phyloP scores from a whole-genome alignment of 306 rosid genomes.

The Dicorynia guianensis region DNA sequence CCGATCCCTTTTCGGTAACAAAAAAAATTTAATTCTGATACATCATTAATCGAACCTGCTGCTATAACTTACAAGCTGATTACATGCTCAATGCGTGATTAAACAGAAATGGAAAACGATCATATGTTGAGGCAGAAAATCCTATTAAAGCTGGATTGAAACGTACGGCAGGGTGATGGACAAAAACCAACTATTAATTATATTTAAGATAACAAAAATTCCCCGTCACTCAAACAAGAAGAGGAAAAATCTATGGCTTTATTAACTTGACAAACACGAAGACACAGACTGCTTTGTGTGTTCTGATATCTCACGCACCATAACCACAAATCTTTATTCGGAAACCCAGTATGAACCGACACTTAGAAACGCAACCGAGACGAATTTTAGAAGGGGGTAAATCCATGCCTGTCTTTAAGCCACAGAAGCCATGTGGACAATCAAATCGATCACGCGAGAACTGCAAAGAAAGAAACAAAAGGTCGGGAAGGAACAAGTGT shows the following conservation, averaged over 20 bases:
- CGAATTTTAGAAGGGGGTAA: constrained; percentile 6
- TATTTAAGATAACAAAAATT: not conserved
- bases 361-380: not conserved
- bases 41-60: too few relatives aligned
- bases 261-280: not conserved
- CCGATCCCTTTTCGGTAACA: too few relatives aligned
- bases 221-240: not conserved
- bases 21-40: too few relatives aligned
- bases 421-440: constrained; percentile 53
- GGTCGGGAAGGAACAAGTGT: not conserved
- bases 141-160: too few relatives aligned
- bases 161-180: too few relatives aligned
- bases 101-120: too few relatives aligned
- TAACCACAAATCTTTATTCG: not conserved
- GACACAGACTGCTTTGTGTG: not conserved
- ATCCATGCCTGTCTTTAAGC: constrained; percentile 16
- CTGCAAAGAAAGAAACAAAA: constrained; percentile 38
- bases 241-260: not conserved
- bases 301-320: not conserved
- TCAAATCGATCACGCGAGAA: constrained; percentile 68
- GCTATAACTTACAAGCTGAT: too few relatives aligned
- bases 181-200: not conserved
- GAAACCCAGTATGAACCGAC: not conserved
- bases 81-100: too few relatives aligned
- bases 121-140: too few relatives aligned